These are phyloP conservation scores for Pleurotus ostreatus DNA, from an alignment of 768 basidiomycete species.

Conservation along the genomic window DNA sequence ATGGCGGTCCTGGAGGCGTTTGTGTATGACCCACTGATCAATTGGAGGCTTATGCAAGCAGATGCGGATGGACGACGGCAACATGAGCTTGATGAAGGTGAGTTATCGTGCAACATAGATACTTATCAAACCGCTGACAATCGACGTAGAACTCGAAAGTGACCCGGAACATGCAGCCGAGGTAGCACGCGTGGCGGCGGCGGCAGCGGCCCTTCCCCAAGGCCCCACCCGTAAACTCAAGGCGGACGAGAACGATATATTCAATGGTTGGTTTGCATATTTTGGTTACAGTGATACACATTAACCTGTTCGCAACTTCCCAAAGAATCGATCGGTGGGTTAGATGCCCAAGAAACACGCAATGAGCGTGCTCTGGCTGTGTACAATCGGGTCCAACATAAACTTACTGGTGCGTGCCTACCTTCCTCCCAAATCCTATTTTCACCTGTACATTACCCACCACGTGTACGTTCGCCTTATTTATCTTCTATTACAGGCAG, in stretches of 20 bases:
- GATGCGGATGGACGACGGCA: slow-evolving; percentile 69
- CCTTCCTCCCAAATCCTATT: too few species aligned
- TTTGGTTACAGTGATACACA: neutral
- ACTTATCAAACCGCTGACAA: neutral
- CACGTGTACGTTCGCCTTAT: neutral
- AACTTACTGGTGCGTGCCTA: slow-evolving; percentile 73
- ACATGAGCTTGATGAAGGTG: slow-evolving; percentile 43
- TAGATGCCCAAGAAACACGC: slow-evolving; percentile 77
- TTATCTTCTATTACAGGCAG: slow-evolving; percentile 47
- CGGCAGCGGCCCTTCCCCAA: slow-evolving; percentile 64
- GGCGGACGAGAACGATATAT: slow-evolving; percentile 91
- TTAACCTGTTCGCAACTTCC: neutral
- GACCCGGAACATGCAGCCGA: slow-evolving; percentile 61
- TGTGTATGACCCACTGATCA: slow-evolving; percentile 97
- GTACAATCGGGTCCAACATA: slow-evolving; percentile 92
- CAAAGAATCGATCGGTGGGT: slow-evolving; percentile 42
- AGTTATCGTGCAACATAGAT: neutral
- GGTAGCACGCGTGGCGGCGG: slow-evolving; percentile 39
- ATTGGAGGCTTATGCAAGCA: slow-evolving; percentile 89
- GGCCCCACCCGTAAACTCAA: slow-evolving; percentile 78
- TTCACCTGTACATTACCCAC: neutral
- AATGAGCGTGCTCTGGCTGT: slow-evolving; percentile 92
- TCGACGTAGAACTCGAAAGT: slow-evolving; percentile 32
- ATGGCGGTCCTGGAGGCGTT: slow-evolving; percentile 99
- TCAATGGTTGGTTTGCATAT: slow-evolving; percentile 59